phyloP scores from a whole-genome alignment of 140 eudicot species.

The Anethum foeniculum region DNA sequence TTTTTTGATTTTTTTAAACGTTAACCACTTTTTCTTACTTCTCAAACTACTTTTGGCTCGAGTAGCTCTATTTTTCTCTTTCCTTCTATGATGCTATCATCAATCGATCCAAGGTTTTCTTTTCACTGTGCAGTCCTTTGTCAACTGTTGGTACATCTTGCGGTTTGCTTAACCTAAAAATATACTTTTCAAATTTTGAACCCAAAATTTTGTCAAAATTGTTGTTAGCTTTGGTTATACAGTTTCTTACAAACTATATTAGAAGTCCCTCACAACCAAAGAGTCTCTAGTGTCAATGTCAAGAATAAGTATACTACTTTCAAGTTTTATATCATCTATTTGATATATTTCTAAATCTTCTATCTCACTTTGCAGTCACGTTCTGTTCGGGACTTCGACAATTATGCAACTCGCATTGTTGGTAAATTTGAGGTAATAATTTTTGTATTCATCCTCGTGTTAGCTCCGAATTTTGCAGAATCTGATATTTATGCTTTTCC shows the following conservation, averaged over 20 bases:
- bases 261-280: not conserved
- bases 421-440: conserved; percentile 65
- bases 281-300: not conserved
- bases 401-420: conserved; percentile 57
- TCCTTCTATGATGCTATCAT: not conserved
- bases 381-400: conserved; percentile 81
- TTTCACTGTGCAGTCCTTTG: not conserved
- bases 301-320: not conserved
- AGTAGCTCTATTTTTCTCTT: not conserved
- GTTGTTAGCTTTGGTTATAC: not conserved
- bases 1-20: not conserved
- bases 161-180: not conserved
- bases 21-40: not conserved
- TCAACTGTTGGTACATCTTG: not conserved
- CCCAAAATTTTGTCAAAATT: not conserved
- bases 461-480: conserved; percentile 13
- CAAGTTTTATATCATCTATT: not conserved
- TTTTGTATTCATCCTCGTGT: not conserved
- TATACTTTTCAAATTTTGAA: not conserved
- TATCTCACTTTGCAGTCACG: conserved; percentile 47
- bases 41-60: not conserved
- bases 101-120: not conserved
- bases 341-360: not conserved
- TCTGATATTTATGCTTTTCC: conserved; percentile 12
- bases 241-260: not conserved